Base-by-base conservation (phyloP, 164 flowering plant species). In the Stephania japonica region DNA sequence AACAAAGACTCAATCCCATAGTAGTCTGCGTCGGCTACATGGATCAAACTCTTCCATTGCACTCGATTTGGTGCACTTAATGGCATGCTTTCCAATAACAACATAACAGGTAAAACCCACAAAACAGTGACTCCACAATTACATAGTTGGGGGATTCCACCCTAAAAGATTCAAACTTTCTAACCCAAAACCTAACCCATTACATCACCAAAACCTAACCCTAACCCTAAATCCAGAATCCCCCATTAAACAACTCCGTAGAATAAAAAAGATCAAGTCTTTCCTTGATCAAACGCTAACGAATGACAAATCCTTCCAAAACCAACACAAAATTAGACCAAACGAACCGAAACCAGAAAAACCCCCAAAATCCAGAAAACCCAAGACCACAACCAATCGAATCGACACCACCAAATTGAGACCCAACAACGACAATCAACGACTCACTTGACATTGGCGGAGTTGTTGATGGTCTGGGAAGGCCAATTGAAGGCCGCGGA, bases 401-500 rank as follows among this genome's bases (percentile, higher is more conserved):
- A 65, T 18, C 18, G 9, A 13, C 4, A 26, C 5, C 41, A 21
- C n/a, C n/a, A 49, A 49, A 70, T 16, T 47, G 42, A 69, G 27
- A 65, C 13, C 68, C 68, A 21, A 19, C 11, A 24, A 24, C 12
- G 14, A 24, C 7, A 65, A 38, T 12, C 7, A 6, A 59, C 3
- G 42, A 73, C 76, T 24, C 41, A 73, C 91, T 91, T 78, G 78
- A 76, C 81, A 80, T 70, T 73, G 47, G 82, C 14, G 7, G 90
- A 75, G 70, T 67, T 81, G 47, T 78, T 84, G 65, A 80, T 62
- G 1, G 81, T 68, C 69, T 83, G 91, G 24, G 80, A 56, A 0
- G 62, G 76, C 91, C 97, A 89, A 62, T 80, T 16, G 73, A 89
- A 86, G 1, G 83, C 89, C 27, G 88, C 63, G 76, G 65, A 62